phyloP scores from a whole-genome alignment of 2,329 filamentous ascomycete genomes.

The Mollisia scopiformis region DNA sequence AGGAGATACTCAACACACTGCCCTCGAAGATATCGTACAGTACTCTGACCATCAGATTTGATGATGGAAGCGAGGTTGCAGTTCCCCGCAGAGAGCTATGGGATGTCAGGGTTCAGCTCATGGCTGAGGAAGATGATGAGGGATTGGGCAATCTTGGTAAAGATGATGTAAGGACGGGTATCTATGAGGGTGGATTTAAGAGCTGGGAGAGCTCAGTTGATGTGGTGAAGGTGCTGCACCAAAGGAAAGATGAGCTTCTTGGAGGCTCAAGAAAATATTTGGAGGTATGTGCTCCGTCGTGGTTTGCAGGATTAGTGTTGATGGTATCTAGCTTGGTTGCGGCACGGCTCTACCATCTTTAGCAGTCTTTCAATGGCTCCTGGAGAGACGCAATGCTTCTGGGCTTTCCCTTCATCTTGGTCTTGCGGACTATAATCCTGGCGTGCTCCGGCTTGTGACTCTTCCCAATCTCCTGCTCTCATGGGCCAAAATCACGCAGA shows the following conservation, averaged over 20 bases:
- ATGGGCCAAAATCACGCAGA: constrained; percentile 48
- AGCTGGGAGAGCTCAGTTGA: constrained; percentile 88
- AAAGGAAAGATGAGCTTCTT: constrained; percentile 17
- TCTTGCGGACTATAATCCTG: constrained; percentile 79
- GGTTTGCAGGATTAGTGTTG: not conserved
- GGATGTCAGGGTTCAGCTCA: constrained; percentile 80
- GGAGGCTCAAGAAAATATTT: constrained; percentile 26
- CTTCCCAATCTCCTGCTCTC: constrained; percentile 76
- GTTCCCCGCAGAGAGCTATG: constrained; percentile 78
- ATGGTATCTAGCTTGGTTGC: constrained; percentile 66
- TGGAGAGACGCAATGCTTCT: constrained; percentile 29
- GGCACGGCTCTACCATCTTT: constrained; percentile 76
- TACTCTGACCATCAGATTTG: constrained; percentile 61
- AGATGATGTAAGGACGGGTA: constrained; percentile 77
- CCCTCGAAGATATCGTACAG: constrained; percentile 77
- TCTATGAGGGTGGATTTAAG: constrained; percentile 89
- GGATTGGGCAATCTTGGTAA: constrained; percentile 58
- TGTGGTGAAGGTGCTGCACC: constrained; percentile 62
- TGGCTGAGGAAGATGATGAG: constrained; percentile 67
- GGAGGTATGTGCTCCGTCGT: constrained; percentile 30
- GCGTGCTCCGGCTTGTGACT: constrained; percentile 77
- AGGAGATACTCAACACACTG: constrained; percentile 56
- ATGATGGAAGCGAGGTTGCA: constrained; percentile 53
- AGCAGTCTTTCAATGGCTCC: constrained; percentile 67
- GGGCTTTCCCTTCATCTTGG: constrained; percentile 50